Percentiles rank a stretch among this genome's conserved stretches.
Conservation (phyloP, 495 filamentous ascomycete genomes). For the Cryomyces minteri region DNA sequence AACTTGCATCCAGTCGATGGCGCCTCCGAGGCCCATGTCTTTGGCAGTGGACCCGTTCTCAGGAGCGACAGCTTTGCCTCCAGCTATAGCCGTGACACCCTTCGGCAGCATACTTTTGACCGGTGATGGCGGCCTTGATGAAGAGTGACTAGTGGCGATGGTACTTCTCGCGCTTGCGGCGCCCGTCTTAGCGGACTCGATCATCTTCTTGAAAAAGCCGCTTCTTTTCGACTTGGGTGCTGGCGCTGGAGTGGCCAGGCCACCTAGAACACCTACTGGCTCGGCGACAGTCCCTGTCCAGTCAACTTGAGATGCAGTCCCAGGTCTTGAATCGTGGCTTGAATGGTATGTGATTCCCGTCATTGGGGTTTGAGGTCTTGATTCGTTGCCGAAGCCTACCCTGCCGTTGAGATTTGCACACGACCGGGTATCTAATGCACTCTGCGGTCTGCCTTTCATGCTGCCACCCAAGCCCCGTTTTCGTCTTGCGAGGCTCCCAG, state of each 20-base stretch:
- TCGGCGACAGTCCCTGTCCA: conserved; percentile 24
- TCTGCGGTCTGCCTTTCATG: conserved; percentile 28
- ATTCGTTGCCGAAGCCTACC: conserved; percentile 29
- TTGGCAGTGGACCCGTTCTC: conserved; percentile 26
- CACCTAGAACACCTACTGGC: conserved; percentile 46
- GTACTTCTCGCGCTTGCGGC: conserved; percentile 79
- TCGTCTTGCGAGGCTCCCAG: conserved; percentile 72
- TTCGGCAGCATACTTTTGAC: conserved; percentile 26
- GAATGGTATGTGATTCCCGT: conserved; percentile 70
- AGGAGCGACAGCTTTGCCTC: conserved; percentile 24
- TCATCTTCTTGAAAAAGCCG: conserved; percentile 91
- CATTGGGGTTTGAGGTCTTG: conserved; percentile 52
- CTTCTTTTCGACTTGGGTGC: conserved; percentile 59
- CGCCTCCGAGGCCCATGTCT: conserved; percentile 46
- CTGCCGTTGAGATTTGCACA: conserved; percentile 15
- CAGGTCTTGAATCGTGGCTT: conserved; percentile 43
- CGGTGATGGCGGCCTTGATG: conserved; percentile 24
- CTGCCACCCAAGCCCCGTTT: conserved; percentile 23
- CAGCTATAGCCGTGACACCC: conserved; percentile 33
- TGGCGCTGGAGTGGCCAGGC: conserved; percentile 46
- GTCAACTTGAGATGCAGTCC: conserved; percentile 27
- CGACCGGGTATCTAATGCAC: conserved; percentile 26
- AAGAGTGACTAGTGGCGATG: conserved; percentile 35
- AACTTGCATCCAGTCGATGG: conserved; percentile 83
- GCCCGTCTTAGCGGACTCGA: conserved; percentile 85